A percentile compares a stretch with the other conserved stretches of the same genome.
Evolutionary conservation across 176 grass and related monocot species (phyloP).

Genomic region (Oryza glumipatula): DNA sequence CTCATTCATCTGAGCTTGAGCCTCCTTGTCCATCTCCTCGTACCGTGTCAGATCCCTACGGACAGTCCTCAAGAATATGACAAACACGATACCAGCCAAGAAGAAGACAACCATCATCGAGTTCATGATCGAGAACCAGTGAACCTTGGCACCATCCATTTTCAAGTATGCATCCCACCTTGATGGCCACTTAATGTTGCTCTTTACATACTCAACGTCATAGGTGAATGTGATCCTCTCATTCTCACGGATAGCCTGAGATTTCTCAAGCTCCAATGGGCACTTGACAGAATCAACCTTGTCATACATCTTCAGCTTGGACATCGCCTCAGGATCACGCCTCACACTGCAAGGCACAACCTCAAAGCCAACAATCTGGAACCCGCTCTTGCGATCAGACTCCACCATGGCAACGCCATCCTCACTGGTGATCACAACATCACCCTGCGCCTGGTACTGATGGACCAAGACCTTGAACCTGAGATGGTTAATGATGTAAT

Average conservation of each 20-base stretch:
- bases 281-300: constrained; percentile 49
- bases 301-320: constrained; percentile 74
- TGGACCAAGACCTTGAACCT: constrained; percentile 81
- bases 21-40: constrained; percentile 88
- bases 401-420: constrained; percentile 73
- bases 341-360: constrained; percentile 76
- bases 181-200: constrained; percentile 77
- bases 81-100: constrained; percentile 82
- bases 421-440: constrained; percentile 59
- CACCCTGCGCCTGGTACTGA: constrained; percentile 54
- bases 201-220: constrained; percentile 75
- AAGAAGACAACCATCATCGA: constrained; percentile 89
- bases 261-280: constrained; percentile 64
- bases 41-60: constrained; percentile 79
- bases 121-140: constrained; percentile 93
- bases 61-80: constrained; percentile 83
- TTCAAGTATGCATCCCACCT: constrained; percentile 81
- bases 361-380: constrained; percentile 83
- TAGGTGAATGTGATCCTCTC: constrained; percentile 79
- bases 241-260: constrained; percentile 62
- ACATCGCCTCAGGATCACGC: constrained; percentile 49
- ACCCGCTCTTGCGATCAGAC: constrained; percentile 62
- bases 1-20: constrained; percentile 83
- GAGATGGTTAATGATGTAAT: constrained; percentile 81
- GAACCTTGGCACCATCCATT: constrained; percentile 82